phyloP scores from a whole-genome alignment of 228 moss, liverwort and hornwort genomes.

The Sphagnum fallax region DNA sequence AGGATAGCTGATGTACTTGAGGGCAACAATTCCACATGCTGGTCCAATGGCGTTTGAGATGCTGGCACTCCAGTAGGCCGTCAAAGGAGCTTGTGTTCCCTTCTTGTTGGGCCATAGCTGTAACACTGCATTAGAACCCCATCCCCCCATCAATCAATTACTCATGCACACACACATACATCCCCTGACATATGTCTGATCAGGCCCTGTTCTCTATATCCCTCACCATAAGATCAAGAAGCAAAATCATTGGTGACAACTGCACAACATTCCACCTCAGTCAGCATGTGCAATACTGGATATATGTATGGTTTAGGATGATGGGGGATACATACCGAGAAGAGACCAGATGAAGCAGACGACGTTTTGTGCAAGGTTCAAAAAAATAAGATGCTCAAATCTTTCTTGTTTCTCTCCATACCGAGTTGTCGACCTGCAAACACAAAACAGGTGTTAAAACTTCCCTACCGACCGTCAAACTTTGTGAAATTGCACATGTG shows the following conservation, averaged over 20 bases:
- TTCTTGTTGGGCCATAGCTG: conserved; percentile 56
- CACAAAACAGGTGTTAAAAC: no score
- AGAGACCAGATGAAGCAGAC: conserved; percentile 82
- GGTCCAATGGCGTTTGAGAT: conserved; percentile 86
- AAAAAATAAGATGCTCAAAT: conserved; percentile 79
- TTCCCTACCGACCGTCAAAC: no score
- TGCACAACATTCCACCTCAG: conserved; percentile 21
- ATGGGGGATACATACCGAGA: conserved; percentile 35
- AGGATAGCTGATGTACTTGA: conserved; percentile 92
- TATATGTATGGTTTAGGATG: conserved; percentile 46
- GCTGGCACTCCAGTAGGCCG: conserved; percentile 75
- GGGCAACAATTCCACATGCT: conserved; percentile 73
- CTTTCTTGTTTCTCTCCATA: conserved; percentile 26
- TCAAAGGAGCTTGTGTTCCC: conserved; percentile 62
- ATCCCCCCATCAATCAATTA: conserved; percentile 7
- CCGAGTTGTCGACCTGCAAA: background rate
- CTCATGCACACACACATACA: no score
- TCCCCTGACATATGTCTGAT: background rate
- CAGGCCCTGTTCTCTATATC: background rate
- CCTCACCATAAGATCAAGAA: no score
- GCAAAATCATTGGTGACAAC: no score
- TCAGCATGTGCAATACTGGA: conserved; percentile 66
- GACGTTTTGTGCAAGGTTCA: conserved; percentile 65
- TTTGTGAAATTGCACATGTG: no score
- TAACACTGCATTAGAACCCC: conserved; percentile 82